Evolutionary conservation across 768 basidiomycete genomes (phyloP).

Genomic region (Clathrus columnatus): DNA sequence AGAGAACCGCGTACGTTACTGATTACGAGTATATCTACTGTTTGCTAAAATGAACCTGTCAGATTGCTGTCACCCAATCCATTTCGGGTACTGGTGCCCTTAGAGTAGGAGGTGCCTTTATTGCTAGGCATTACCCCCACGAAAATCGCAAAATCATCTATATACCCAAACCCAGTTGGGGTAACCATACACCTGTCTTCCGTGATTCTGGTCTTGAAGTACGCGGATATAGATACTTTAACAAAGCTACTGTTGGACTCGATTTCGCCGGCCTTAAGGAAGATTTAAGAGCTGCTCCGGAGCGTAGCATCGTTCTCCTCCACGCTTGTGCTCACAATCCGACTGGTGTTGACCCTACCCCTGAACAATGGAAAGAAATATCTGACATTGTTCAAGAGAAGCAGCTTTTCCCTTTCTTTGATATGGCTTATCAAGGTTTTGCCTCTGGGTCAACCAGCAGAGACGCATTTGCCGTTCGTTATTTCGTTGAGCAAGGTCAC

Average conservation of each 20-base stretch:
- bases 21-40: neutral
- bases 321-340: constrained; percentile 99
- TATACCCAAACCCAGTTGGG: constrained; percentile 92
- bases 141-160: constrained; percentile 66
- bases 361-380: constrained; percentile 85
- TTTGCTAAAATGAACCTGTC: constrained; percentile 5
- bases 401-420: constrained; percentile 95
- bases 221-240: constrained; percentile 86
- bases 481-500: constrained; percentile 88
- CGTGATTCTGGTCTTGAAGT: constrained; percentile 93
- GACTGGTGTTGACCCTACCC: constrained; percentile 94
- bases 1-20: constrained; percentile 59
- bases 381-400: constrained; percentile 79
- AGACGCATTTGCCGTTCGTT: constrained; percentile 91
- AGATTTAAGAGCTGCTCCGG: constrained; percentile 72
- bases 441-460: constrained; percentile 86
- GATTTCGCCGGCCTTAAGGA: constrained; percentile 87
- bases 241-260: constrained; percentile 84
- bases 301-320: constrained; percentile 76
- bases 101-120: constrained; percentile 88
- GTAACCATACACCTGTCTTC: constrained; percentile 92
- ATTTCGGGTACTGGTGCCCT: constrained; percentile 98
- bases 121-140: constrained; percentile 81
- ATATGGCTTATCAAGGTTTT: constrained; percentile 99
- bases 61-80: constrained; percentile 86